Evolutionary conservation across 176 grass and related monocot genomes (phyloP).

Genomic region (Pontederia crassipes): DNA sequence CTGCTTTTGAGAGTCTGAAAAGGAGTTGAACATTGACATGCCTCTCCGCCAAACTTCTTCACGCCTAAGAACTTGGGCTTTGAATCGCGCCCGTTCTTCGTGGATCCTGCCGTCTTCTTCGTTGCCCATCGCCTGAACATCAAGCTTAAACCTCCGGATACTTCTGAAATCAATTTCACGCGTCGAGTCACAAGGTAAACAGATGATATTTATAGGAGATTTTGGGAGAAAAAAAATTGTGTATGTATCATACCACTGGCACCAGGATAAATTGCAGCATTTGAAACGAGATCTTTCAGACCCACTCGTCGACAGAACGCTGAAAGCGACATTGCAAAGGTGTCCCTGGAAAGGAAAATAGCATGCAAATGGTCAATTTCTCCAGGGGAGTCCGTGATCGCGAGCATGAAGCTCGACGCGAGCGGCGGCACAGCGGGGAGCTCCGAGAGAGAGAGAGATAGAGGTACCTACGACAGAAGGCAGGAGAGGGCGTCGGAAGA

Average conservation of each 20-base stretch:
- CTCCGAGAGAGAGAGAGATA: no score
- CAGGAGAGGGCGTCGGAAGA: no score
- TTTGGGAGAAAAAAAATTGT: slow-evolving; percentile 1
- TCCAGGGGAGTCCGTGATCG: no score
- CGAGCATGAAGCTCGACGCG: no score
- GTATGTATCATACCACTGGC: slow-evolving; percentile 26
- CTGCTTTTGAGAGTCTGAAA: no score
- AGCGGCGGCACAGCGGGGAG: no score
- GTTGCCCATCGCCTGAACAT: slow-evolving; percentile 79
- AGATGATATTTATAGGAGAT: slow-evolving; percentile 3
- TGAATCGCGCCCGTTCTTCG: slow-evolving; percentile 76
- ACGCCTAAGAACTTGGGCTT: slow-evolving; percentile 84
- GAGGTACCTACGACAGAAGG: no score
- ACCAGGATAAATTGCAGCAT: slow-evolving; percentile 38
- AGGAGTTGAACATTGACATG: not conserved
- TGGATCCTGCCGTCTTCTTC: slow-evolving; percentile 68
- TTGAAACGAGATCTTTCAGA: slow-evolving; percentile 61
- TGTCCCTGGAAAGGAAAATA: not conserved
- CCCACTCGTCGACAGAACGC: slow-evolving; percentile 57
- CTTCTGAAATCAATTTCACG: slow-evolving; percentile 32
- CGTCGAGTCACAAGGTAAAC: not conserved
- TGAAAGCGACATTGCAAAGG: slow-evolving; percentile 30
- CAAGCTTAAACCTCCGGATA: slow-evolving; percentile 51
- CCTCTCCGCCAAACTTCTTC: slow-evolving; percentile 93
- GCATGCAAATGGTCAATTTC: no score